Evolutionary conservation across 1,284 basidiomycete species (phyloP), one percentile per base, ranked within the genome.

Genomic region (Melampsora larici-populina): DNA sequence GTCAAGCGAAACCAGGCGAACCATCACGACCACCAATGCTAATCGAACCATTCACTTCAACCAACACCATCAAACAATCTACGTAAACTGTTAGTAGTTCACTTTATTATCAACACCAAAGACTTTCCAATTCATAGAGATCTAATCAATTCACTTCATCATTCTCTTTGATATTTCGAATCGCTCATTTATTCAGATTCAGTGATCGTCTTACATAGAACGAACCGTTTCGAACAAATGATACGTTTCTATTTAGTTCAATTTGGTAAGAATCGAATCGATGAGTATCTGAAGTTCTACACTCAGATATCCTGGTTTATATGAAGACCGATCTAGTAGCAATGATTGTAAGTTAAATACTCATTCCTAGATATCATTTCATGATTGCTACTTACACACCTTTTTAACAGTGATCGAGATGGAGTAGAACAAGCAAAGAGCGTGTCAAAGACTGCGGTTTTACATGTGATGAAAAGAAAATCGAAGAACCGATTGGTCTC

Each of bases 281-380:
- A 17, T 73, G 97, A 93, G 92, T 92, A 0, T 90, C 94, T 1
- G 96, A 13, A 96, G 96, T 2, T 96, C 94, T 79, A 99, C 97
- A 21, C 88, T 36, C 4, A 99, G 31, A 90, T 81, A 99, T 97
- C 86, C 97, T 97, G 0, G 93, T 94, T 70, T 99, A 99, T 85
- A 99, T 98, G 96, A 99, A 99, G 87, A 99, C 99, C 82, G 96
- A 99, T 83, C 89, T 97, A 46, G 94, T 97, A 80, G 94, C 95
- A 33, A 97, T 99, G 81, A 92, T 99, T 78, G 94, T 97, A 1
- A 95, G 93, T 15, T 88, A 99, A 72, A 98, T 99, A 81, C 97
- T 97, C 1, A 98, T 97, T 13, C 96, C 97, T n/a, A 88, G 96
- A 72, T 98, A 95, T 82, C 97, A 99, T 85, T 99, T 99, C 88